phyloP scores from a whole-genome alignment of 139 green algal species.

The Coelastrella sp. region DNA sequence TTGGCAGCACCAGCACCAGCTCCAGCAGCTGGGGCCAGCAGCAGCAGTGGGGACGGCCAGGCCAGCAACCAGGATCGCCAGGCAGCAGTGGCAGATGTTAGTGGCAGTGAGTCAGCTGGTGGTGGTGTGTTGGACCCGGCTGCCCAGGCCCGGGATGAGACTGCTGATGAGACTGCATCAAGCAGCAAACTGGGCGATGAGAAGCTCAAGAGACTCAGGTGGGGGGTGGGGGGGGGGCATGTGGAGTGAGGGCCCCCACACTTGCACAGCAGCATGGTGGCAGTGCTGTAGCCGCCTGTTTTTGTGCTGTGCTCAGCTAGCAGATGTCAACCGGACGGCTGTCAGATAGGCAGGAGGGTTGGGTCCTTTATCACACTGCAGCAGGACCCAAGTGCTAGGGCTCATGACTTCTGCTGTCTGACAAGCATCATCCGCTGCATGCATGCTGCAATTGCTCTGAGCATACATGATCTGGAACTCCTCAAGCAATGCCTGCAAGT shows the following conservation, averaged over 20 bases:
- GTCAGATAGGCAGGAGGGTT: too few relatives aligned
- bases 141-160: neutral
- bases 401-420: too few relatives aligned
- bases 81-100: slow-evolving; percentile 11
- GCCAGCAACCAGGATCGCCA: neutral
- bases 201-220: slow-evolving; percentile 21
- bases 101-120: neutral
- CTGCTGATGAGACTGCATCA: slow-evolving; percentile 6
- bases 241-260: too few relatives aligned
- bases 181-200: neutral
- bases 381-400: too few relatives aligned
- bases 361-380: too few relatives aligned
- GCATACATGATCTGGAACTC: too few relatives aligned
- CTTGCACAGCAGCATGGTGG: too few relatives aligned
- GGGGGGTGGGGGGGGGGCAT: neutral
- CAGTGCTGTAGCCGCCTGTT: neutral
- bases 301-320: neutral
- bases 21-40: slow-evolving; percentile 60
- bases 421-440: too few relatives aligned
- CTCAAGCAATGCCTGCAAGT: too few relatives aligned
- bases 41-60: too few relatives aligned
- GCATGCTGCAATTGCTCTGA: neutral
- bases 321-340: too few relatives aligned
- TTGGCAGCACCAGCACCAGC: neutral
- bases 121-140: neutral